Percentiles rank a stretch among this genome's conserved stretches.
These are phyloP conservation scores for Cardamine chenopodiifolia DNA, from an alignment of 345 rosid genomes.

Conservation along the genomic window DNA sequence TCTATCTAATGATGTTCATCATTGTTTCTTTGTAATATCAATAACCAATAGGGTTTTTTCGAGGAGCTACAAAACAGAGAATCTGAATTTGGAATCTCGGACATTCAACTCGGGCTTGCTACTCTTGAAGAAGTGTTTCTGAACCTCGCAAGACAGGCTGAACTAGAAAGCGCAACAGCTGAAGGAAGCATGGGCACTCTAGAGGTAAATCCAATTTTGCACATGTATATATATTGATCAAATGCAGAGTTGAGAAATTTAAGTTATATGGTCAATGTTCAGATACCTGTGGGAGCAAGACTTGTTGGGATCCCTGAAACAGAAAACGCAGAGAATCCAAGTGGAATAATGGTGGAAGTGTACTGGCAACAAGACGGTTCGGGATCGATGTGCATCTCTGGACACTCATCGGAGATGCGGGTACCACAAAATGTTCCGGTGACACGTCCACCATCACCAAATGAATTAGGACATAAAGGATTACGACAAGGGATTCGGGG, in stretches of 20 bases:
- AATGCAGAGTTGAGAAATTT: neutral
- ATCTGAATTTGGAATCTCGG: constrained; percentile 66
- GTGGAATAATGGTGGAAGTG: constrained; percentile 87
- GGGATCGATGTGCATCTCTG: constrained; percentile 76
- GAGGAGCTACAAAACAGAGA: constrained; percentile 70
- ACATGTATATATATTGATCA: neutral
- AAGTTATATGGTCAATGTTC: neutral
- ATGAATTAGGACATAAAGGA: constrained; percentile 25
- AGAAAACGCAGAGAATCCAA: constrained; percentile 57
- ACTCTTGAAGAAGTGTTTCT: constrained; percentile 95
- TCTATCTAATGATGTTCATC: neutral
- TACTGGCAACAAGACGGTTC: constrained; percentile 83
- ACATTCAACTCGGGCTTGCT: constrained; percentile 84
- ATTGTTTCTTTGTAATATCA: neutral
- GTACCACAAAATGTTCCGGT: constrained; percentile 27
- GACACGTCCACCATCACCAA: constrained; percentile 28
- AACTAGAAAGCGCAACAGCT: constrained; percentile 78
- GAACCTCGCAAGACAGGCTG: constrained; percentile 82
- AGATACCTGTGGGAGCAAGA: constrained; percentile 86
- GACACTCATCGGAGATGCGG: constrained; percentile 63
- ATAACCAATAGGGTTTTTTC: constrained; percentile 51
- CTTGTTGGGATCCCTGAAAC: constrained; percentile 75
- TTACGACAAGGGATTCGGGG: constrained; percentile 32
- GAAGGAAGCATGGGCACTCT: constrained; percentile 68
- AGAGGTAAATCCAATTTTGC: constrained; percentile 30